phyloP scores from a whole-genome alignment of 768 basidiomycete genomes.

The Amanita pallidorosea region DNA sequence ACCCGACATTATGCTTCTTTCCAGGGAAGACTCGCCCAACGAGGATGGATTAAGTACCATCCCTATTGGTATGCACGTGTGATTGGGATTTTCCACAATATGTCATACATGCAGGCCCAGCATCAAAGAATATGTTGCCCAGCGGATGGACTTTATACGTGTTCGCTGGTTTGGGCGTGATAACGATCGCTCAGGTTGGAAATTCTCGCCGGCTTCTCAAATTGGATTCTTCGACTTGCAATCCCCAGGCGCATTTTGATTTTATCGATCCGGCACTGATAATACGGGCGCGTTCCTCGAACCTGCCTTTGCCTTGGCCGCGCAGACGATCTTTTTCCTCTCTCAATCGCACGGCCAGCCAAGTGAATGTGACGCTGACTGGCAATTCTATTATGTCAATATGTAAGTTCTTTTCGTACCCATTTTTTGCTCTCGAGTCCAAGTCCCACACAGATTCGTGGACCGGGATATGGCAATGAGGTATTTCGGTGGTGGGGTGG shows the following conservation, averaged over 20 bases:
- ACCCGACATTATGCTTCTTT: background rate
- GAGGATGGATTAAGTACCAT: too few relatives aligned
- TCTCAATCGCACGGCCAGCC: too few relatives aligned
- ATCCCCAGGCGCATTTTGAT: background rate
- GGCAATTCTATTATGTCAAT: too few relatives aligned
- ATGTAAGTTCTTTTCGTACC: too few relatives aligned
- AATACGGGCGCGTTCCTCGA: background rate
- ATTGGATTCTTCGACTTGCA: background rate
- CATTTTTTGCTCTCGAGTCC: too few relatives aligned
- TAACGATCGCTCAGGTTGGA: conserved; percentile 10
- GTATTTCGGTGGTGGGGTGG: too few relatives aligned
- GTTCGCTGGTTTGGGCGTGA: background rate
- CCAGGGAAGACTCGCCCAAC: background rate
- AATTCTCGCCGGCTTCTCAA: conserved; percentile 6
- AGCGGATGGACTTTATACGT: background rate
- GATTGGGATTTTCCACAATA: conserved; percentile 20
- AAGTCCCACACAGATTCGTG: too few relatives aligned
- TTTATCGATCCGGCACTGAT: too few relatives aligned
- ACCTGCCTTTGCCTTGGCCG: background rate
- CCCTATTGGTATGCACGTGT: conserved; percentile 23
- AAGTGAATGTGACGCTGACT: too few relatives aligned
- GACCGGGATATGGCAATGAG: too few relatives aligned
- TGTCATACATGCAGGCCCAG: conserved; percentile 8
- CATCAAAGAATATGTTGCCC: background rate
- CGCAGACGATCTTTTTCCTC: too few relatives aligned